These are phyloP conservation scores for Achaetomium macrosporum DNA, from an alignment of 2,329 filamentous ascomycete genomes.

Conservation along the genomic window DNA sequence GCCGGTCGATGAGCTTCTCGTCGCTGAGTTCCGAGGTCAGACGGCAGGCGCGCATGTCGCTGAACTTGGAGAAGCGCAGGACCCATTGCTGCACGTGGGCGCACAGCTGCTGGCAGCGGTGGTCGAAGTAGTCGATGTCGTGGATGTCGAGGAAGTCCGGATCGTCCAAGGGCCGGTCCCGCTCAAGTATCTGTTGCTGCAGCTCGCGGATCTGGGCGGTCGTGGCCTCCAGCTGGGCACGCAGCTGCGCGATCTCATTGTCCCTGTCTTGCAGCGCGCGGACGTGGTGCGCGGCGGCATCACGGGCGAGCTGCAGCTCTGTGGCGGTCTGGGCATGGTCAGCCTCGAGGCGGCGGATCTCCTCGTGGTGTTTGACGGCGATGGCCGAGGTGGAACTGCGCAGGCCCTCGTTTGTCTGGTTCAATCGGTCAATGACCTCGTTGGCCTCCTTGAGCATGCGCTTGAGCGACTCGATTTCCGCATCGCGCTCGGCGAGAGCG, in stretches of 20 bases:
- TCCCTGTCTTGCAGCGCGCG: conserved; percentile 75
- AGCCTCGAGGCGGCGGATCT: conserved; percentile 60
- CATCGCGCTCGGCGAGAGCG: conserved; percentile 73
- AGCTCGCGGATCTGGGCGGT: conserved; percentile 55
- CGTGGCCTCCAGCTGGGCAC: conserved; percentile 69
- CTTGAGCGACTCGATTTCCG: conserved; percentile 77
- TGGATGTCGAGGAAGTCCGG: conserved; percentile 69
- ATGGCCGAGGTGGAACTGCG: conserved; percentile 72
- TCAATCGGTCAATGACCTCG: conserved; percentile 73
- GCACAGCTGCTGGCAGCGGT: conserved; percentile 88
- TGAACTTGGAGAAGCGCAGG: conserved; percentile 94
- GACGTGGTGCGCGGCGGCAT: conserved; percentile 55
- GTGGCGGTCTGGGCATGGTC: conserved; percentile 60
- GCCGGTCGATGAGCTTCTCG: conserved; percentile 86
- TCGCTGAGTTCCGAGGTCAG: conserved; percentile 78
- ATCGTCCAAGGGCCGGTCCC: conserved; percentile 39
- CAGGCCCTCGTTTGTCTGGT: conserved; percentile 76
- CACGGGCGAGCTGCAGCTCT: conserved; percentile 64
- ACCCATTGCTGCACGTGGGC: conserved; percentile 98
- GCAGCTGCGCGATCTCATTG: conserved; percentile 71
- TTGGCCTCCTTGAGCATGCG: conserved; percentile 74
- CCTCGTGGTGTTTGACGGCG: conserved; percentile 66
- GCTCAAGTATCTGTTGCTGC: conserved; percentile 56
- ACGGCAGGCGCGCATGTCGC: conserved; percentile 82
- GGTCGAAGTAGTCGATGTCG: conserved; percentile 94